phyloP scores from a whole-genome alignment of 2,329 filamentous ascomycete genomes.

The Penicillium janthinellum region DNA sequence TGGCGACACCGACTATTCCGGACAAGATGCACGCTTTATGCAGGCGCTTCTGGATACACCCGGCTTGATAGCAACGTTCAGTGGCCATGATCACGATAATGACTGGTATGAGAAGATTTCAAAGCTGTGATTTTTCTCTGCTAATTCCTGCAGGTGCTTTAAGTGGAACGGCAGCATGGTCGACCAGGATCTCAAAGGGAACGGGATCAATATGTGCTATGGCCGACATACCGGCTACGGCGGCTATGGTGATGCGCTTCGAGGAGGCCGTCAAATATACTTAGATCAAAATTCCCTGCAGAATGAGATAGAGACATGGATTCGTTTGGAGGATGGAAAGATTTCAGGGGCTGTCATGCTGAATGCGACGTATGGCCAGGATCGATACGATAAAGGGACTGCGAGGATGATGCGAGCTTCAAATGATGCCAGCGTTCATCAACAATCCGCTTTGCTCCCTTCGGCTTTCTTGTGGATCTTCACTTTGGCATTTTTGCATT shows the following conservation, averaged over 20 bases:
- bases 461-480: background rate
- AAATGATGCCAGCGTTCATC: background rate
- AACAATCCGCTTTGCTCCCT: background rate
- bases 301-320: constrained; percentile 59
- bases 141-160: constrained; percentile 37
- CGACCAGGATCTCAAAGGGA: constrained; percentile 41
- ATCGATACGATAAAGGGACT: constrained; percentile 47
- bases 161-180: constrained; percentile 38
- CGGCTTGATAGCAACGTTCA: constrained; percentile 62
- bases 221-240: constrained; percentile 70
- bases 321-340: constrained; percentile 60
- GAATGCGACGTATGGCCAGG: constrained; percentile 62
- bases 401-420: background rate
- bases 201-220: constrained; percentile 56
- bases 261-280: constrained; percentile 61
- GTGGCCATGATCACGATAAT: constrained; percentile 67
- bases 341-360: constrained; percentile 56
- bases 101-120: constrained; percentile 56
- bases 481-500: background rate
- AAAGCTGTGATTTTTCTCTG: constrained; percentile 37
- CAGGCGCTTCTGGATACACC: constrained; percentile 57
- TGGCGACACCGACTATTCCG: constrained; percentile 34
- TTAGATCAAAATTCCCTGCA: constrained; percentile 49
- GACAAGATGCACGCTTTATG: constrained; percentile 65
- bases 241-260: constrained; percentile 66